phyloP scores from a whole-genome alignment of 2,329 filamentous ascomycete genomes.

The Lachnellula subtilissima region DNA sequence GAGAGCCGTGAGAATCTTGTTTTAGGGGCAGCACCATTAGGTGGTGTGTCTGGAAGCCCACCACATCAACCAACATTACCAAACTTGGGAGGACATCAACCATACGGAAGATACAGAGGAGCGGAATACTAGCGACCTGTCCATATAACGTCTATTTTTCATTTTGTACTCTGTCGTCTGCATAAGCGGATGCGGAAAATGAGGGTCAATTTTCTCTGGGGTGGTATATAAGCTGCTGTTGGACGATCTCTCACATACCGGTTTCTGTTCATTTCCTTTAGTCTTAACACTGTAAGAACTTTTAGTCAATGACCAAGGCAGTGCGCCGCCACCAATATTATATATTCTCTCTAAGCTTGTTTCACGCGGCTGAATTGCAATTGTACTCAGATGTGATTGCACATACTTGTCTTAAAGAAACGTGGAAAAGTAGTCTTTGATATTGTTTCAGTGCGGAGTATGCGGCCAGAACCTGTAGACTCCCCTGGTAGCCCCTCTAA shows the following conservation, averaged over 20 bases:
- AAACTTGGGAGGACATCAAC: constrained; percentile 6
- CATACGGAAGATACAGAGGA: constrained; percentile 23
- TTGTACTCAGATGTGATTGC: too few relatives aligned
- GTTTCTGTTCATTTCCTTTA: background rate
- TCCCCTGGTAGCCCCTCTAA: too few relatives aligned
- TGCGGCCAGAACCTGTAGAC: too few relatives aligned
- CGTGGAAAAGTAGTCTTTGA: too few relatives aligned
- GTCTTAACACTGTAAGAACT: background rate
- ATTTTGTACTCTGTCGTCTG: background rate
- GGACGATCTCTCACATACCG: background rate
- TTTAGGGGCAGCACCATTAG: constrained; percentile 22
- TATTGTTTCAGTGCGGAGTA: too few relatives aligned
- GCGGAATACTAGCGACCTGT: constrained; percentile 22
- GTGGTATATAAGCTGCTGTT: background rate
- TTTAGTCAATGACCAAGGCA: background rate
- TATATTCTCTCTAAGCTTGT: background rate
- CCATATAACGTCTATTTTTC: constrained; percentile 7
- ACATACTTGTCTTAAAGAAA: too few relatives aligned
- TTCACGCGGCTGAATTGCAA: background rate
- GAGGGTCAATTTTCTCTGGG: background rate
- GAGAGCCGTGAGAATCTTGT: constrained; percentile 24
- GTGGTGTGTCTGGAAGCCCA: constrained; percentile 14
- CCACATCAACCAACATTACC: constrained; percentile 20
- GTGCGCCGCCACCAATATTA: background rate
- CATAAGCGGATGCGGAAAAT: background rate